A percentile compares a stretch with the other conserved stretches of the same genome.
Conservation (phyloP, 1,139 yeast genomes). For the Blastobotrys proliferans region DNA sequence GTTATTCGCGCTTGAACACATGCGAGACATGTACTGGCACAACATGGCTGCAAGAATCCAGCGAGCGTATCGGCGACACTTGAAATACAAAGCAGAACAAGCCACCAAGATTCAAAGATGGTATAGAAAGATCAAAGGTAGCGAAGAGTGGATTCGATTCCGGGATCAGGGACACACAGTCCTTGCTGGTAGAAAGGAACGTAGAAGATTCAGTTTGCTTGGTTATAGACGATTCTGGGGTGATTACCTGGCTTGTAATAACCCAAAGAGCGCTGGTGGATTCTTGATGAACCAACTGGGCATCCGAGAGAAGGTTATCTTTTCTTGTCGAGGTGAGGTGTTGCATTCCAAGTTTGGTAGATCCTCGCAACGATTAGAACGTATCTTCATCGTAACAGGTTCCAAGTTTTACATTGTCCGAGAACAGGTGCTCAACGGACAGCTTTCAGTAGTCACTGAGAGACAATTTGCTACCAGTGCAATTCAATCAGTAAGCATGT, state of each 20-base stretch:
- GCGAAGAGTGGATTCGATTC: constrained; percentile 70
- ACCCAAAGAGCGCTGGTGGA: constrained; percentile 64
- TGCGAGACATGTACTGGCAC: constrained; percentile 98
- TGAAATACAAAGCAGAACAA: constrained; percentile 79
- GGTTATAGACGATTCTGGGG: constrained; percentile 94
- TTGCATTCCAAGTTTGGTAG: constrained; percentile 86
- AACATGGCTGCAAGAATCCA: constrained; percentile 98
- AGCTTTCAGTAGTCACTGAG: constrained; percentile 65
- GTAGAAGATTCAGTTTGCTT: constrained; percentile 80
- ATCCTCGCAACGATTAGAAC: constrained; percentile 73
- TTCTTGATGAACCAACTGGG: constrained; percentile 60
- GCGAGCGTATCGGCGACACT: constrained; percentile 89
- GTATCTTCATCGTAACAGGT: constrained; percentile 67
- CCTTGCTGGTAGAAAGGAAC: constrained; percentile 74
- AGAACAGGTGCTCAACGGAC: constrained; percentile 67
- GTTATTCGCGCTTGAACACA: constrained; percentile 87
- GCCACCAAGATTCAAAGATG: constrained; percentile 81
- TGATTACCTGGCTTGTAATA: constrained; percentile 85
- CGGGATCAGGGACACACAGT: constrained; percentile 78
- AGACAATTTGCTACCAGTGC: constrained; percentile 55
- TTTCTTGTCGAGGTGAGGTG: constrained; percentile 78
- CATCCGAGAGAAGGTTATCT: constrained; percentile 64
- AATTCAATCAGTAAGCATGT: constrained; percentile 63
- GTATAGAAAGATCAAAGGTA: constrained; percentile 77
- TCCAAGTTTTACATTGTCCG: constrained; percentile 62